Conservation (phyloP, 2,329 filamentous ascomycete species). For the Alternaria longipes region DNA sequence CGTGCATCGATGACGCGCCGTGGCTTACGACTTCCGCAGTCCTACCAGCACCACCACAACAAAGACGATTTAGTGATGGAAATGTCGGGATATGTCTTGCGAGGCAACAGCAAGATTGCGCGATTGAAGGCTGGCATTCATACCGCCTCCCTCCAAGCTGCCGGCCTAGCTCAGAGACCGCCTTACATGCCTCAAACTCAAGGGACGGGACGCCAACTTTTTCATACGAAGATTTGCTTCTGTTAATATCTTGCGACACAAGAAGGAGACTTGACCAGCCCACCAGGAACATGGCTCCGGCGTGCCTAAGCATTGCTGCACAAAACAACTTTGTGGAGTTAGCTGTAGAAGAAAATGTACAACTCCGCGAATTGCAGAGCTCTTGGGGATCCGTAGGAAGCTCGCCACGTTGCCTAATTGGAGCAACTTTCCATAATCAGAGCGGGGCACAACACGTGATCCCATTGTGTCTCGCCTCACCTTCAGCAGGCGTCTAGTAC, state of each 20-base stretch:
- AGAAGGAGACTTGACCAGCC: neutral
- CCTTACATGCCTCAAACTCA: neutral
- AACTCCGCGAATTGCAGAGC: neutral
- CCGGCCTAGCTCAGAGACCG: neutral
- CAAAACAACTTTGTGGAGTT: neutral
- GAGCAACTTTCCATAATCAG: neutral
- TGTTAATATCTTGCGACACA: no score
- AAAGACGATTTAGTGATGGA: neutral
- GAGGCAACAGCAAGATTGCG: neutral
- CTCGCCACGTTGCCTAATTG: neutral
- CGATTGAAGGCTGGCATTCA: neutral
- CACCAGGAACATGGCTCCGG: neutral
- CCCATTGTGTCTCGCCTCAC: neutral
- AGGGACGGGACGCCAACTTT: neutral
- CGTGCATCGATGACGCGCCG: no score
- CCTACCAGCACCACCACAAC: neutral
- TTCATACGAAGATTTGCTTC: neutral
- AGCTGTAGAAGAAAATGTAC: neutral
- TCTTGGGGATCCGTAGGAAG: neutral
- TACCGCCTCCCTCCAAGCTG: neutral
- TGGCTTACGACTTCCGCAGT: no score
- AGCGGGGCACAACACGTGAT: constrained; percentile 29
- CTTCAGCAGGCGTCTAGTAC: constrained; percentile 23
- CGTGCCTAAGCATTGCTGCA: neutral
- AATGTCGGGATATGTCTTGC: neutral